Evolutionary conservation across 257 asterid species (phyloP).

Genomic region (Solanum ahanhuiri): DNA sequence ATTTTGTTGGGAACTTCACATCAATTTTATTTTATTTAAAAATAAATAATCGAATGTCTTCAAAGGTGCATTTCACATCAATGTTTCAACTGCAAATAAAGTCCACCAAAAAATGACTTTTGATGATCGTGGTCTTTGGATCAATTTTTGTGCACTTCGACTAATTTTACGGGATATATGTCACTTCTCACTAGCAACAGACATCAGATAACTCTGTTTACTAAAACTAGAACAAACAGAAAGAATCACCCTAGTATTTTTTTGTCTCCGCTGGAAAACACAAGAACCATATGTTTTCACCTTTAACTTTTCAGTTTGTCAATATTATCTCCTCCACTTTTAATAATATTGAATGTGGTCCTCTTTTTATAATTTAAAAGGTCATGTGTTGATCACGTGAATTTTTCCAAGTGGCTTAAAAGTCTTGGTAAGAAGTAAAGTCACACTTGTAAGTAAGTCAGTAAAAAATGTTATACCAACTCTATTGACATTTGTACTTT

Average conservation of each 20-base stretch:
- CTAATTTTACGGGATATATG: rapidly evolving
- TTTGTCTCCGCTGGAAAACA: neutral
- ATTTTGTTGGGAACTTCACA: neutral
- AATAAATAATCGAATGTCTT: neutral
- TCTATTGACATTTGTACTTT: slow-evolving; percentile 18
- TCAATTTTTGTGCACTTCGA: too few relatives aligned
- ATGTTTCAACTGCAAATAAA: neutral
- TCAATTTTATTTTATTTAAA: neutral
- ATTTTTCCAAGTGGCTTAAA: slow-evolving; percentile 2
- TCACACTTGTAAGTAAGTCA: neutral
- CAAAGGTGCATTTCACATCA: neutral
- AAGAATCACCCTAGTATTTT: neutral
- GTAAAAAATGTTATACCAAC: neutral
- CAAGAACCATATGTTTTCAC: neutral
- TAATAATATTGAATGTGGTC: slow-evolving; percentile 7
- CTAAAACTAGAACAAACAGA: rapidly evolving
- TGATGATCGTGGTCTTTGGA: too few relatives aligned
- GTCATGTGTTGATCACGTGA: slow-evolving; percentile 35
- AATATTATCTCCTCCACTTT: slow-evolving; percentile 8
- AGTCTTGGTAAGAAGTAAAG: neutral
- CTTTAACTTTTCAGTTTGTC: slow-evolving; percentile 35
- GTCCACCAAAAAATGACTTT: neutral
- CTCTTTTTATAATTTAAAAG: neutral
- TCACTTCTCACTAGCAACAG: rapidly evolving
- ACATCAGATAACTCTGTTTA: neutral